phyloP scores from a whole-genome alignment of 208 protist species.

The Acanthamoeba royreba region DNA sequence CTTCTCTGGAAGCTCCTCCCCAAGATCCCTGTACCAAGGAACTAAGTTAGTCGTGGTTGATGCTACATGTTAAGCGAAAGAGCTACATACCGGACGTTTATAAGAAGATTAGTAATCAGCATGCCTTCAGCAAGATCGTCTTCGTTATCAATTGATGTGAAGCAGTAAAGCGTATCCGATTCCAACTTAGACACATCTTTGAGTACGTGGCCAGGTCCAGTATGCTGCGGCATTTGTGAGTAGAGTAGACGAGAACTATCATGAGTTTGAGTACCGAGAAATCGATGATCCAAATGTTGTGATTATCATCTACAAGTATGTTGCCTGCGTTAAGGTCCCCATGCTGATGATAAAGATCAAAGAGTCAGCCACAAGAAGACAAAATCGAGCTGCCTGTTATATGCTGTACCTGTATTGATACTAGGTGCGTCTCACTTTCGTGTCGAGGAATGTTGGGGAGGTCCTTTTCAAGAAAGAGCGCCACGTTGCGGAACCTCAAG shows the following conservation, averaged over 20 bases:
- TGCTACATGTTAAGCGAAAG: neutral
- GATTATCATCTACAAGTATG: neutral
- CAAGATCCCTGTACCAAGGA: neutral
- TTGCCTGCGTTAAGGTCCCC: neutral
- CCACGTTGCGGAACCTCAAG: neutral
- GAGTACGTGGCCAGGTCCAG: neutral
- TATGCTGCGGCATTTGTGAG: neutral
- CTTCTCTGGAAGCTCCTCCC: neutral
- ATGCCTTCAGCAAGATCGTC: neutral
- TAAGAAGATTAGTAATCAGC: neutral
- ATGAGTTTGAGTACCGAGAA: neutral
- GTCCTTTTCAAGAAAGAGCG: neutral
- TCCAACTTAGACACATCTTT: conserved; percentile 5
- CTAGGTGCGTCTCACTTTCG: neutral
- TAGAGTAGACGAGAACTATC: neutral
- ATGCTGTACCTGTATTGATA: neutral
- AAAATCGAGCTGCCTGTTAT: too few relatives aligned
- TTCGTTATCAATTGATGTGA: neutral
- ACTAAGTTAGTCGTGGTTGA: neutral
- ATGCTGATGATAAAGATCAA: too few relatives aligned
- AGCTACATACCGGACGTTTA: neutral
- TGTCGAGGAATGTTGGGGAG: neutral
- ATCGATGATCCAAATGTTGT: conserved; percentile 27
- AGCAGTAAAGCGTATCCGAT: neutral
- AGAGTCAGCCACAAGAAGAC: too few relatives aligned